Evolutionary conservation across 2,329 filamentous ascomycete species (phyloP).

Genomic region (Torrubiellomyces zombiae): DNA sequence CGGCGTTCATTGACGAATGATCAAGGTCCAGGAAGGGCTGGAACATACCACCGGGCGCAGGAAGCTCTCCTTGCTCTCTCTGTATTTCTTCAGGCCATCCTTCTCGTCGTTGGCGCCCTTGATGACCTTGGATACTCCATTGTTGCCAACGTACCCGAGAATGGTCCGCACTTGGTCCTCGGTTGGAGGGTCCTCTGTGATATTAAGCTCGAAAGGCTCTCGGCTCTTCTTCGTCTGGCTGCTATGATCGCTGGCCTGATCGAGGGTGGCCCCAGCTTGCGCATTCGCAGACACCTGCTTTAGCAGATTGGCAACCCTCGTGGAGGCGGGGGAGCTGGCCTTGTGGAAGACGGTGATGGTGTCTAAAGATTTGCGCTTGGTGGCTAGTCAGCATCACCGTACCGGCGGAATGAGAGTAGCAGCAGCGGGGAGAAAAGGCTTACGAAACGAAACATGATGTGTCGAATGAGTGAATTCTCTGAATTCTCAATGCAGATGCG

Average conservation of each 20-base stretch:
- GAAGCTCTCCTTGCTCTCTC: slow-evolving; percentile 51
- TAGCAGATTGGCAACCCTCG: slow-evolving; percentile 56
- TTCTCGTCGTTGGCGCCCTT: slow-evolving; percentile 55
- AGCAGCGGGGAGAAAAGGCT: no score
- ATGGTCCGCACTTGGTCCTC: slow-evolving; percentile 69
- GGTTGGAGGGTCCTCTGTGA: slow-evolving; percentile 69
- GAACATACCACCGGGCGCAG: slow-evolving; percentile 57
- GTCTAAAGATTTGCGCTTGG: slow-evolving; percentile 64
- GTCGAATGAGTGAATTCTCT: no score
- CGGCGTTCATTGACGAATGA: no score
- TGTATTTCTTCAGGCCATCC: slow-evolving; percentile 69
- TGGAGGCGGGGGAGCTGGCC: slow-evolving; percentile 54
- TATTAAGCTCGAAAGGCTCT: slow-evolving; percentile 69
- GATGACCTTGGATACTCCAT: slow-evolving; percentile 45
- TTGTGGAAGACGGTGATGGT: slow-evolving; percentile 95
- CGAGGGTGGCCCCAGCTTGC: slow-evolving; percentile 48
- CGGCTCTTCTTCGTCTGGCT: slow-evolving; percentile 36
- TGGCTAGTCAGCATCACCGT: slow-evolving; percentile 6
- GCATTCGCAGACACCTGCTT: slow-evolving; percentile 65
- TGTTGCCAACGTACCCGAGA: slow-evolving; percentile 59
- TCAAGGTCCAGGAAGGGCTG: slow-evolving; percentile 3
- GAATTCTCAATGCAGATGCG: no score
- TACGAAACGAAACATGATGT: slow-evolving; percentile 11
- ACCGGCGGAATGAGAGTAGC: no score
- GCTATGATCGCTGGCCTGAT: slow-evolving; percentile 53